Evolutionary conservation across 2,329 filamentous ascomycete species (phyloP).

Genomic region (Fusarium ramigenum): DNA sequence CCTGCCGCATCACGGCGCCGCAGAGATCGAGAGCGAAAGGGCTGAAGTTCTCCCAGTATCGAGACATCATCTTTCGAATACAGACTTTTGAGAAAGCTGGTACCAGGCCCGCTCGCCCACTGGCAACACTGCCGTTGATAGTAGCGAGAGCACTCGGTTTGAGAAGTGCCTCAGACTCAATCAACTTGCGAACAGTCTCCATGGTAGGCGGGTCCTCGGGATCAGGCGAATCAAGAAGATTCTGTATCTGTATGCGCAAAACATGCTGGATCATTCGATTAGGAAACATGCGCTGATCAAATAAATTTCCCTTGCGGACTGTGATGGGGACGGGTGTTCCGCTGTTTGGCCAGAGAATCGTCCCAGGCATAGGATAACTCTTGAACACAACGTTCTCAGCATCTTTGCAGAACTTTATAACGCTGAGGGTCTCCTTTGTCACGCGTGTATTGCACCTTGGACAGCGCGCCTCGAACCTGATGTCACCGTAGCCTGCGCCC

Average conservation of each 20-base stretch:
- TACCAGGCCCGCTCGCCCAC: not conserved
- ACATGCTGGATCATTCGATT: slow-evolving; percentile 64
- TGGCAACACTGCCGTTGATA: slow-evolving; percentile 27
- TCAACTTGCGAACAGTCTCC: slow-evolving; percentile 58
- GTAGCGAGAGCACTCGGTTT: slow-evolving; percentile 39
- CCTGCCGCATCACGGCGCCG: slow-evolving; percentile 73
- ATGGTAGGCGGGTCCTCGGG: slow-evolving; percentile 53
- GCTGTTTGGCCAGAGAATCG: slow-evolving; percentile 63
- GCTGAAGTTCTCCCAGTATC: slow-evolving; percentile 75
- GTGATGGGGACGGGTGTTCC: slow-evolving; percentile 56
- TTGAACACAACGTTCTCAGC: slow-evolving; percentile 52
- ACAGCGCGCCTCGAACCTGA: slow-evolving; percentile 62
- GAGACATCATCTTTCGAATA: slow-evolving; percentile 73
- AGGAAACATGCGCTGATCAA: slow-evolving; percentile 59
- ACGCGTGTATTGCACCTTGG: slow-evolving; percentile 59
- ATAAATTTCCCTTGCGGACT: not conserved
- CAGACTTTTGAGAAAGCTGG: slow-evolving; percentile 51
- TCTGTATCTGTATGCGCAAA: slow-evolving; percentile 54
- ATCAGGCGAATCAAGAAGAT: slow-evolving; percentile 47
- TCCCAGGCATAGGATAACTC: slow-evolving; percentile 72
- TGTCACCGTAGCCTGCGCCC: slow-evolving; percentile 70
- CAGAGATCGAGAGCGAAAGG: slow-evolving; percentile 72
- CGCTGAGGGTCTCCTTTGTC: slow-evolving; percentile 64
- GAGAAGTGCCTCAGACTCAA: slow-evolving; percentile 57
- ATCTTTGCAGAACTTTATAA: slow-evolving; percentile 67